Evolutionary conservation across 495 filamentous ascomycete genomes (phyloP), one percentile per base, ranked within the genome.

Genomic region (Annulohypoxylon moriforme): DNA sequence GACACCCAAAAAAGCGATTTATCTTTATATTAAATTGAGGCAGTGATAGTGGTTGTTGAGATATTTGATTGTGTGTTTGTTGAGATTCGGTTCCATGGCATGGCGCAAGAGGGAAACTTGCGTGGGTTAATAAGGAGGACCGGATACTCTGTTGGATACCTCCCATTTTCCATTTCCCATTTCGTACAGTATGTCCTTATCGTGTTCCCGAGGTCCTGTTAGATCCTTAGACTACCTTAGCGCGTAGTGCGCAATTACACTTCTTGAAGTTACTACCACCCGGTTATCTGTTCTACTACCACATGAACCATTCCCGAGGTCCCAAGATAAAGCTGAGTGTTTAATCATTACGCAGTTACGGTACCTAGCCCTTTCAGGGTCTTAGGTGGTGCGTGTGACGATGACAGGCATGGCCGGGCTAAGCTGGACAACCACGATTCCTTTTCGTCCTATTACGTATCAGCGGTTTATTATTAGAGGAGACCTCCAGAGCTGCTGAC

Each of bases 381-480:
- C 33, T 8, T 44, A 20, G 58, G 14, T 59, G 63, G 64, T 25
- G 64, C 69, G 64, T 68, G 69, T 72, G 69, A 72, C 60, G 60
- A 68, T 56, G 60, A 64, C 64, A 40, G 29, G 56, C 44, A 44
- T 61, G 53, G 16, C 34, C 10, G 18, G 67, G 31, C 59, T 63
- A 50, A 25, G 47, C 49, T 56, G 20, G 25, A 38, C 46, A 36
- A 11, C 20, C 44, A 31, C 53, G 16, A 64, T 59, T 64, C 44
- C 46, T 60, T 16, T n/a, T 44, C 47, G 61, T 63, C 69, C 64
- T 55, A 64, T 68, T 29, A 64, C 68, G 34, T 66, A 71, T 71
- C 68, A 62, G 62, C 42, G 4, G 59, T 62, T 57, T 56, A 64
- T 59, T 61, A 61, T 66, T 67, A 60, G 67, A 47, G 56, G 9